These are phyloP conservation scores for Petasospora rhodanensis DNA, from an alignment of 1,139 yeast species.

Conservation along the genomic window DNA sequence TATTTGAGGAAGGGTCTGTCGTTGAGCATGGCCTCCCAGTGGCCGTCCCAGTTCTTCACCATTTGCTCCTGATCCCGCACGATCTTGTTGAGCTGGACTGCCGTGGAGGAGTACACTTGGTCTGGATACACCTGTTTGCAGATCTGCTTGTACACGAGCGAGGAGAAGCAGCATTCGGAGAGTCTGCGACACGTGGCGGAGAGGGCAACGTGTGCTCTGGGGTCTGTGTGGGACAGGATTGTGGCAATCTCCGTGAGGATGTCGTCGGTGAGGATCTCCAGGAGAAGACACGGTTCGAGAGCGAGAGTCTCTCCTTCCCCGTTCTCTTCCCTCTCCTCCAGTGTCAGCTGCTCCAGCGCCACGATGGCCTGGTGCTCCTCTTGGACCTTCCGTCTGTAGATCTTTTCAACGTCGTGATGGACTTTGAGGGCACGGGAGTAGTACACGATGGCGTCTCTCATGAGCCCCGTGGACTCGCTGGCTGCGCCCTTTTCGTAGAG, in stretches of 20 bases:
- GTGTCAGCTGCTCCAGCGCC: background rate
- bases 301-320: constrained; percentile 9
- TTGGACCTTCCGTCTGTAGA: constrained; percentile 52
- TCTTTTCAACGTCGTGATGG: constrained; percentile 63
- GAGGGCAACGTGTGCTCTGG: constrained; percentile 66
- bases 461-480: constrained; percentile 66
- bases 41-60: constrained; percentile 42
- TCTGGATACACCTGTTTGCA: constrained; percentile 51
- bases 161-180: constrained; percentile 58
- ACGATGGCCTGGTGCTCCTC: constrained; percentile 26
- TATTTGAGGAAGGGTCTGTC: constrained; percentile 71
- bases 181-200: constrained; percentile 59
- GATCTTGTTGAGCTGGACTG: constrained; percentile 33
- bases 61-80: constrained; percentile 40
- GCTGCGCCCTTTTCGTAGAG: constrained; percentile 68
- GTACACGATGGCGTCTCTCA: constrained; percentile 73
- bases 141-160: constrained; percentile 52
- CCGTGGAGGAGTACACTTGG: constrained; percentile 48
- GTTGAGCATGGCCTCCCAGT: constrained; percentile 51
- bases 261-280: constrained; percentile 62
- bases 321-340: background rate
- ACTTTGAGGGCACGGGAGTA: constrained; percentile 71
- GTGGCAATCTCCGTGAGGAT: constrained; percentile 53
- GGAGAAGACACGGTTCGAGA: constrained; percentile 51
- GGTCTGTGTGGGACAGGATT: constrained; percentile 43